A percentile compares a stretch with the other conserved stretches of the same genome.
Evolutionary conservation across 805 yeast genomes (phyloP).

Genomic region (Pichia pseudocactophila): DNA sequence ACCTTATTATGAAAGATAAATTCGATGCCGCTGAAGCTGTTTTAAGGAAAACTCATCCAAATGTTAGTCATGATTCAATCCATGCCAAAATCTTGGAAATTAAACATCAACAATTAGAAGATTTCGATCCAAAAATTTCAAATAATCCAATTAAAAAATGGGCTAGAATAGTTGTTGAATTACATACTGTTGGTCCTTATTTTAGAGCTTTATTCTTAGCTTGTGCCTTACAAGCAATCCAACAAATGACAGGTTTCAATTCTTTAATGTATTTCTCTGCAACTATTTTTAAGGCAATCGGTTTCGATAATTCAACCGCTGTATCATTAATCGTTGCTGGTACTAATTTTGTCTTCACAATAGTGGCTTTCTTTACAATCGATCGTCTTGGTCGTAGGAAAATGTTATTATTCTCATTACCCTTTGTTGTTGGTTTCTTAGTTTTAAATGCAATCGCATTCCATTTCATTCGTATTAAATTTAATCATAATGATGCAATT

Average conservation of each 20-base stretch:
- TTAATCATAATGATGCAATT: constrained; percentile 39
- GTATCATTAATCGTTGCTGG: constrained; percentile 91
- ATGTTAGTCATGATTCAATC: constrained; percentile 56
- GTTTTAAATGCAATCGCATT: constrained; percentile 83
- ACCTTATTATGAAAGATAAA: constrained; percentile 62
- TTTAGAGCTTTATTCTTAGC: constrained; percentile 83
- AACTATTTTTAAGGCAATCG: constrained; percentile 85
- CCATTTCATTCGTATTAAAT: constrained; percentile 67
- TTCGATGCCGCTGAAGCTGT: constrained; percentile 60
- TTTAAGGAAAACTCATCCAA: constrained; percentile 50
- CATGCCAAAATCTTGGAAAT: constrained; percentile 63
- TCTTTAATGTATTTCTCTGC: constrained; percentile 93
- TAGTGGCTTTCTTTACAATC: constrained; percentile 77
- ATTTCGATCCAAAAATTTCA: constrained; percentile 33
- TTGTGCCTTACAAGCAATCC: constrained; percentile 92
- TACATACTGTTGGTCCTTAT: constrained; percentile 67
- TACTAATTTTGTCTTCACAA: constrained; percentile 84
- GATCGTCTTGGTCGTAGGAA: constrained; percentile 84
- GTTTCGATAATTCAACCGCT: constrained; percentile 84
- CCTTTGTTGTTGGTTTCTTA: constrained; percentile 73
- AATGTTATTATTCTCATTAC: constrained; percentile 70
- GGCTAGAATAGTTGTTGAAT: constrained; percentile 51
- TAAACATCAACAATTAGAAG: constrained; percentile 28
- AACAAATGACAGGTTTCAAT: constrained; percentile 95
- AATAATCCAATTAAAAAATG: constrained; percentile 33